phyloP scores from a whole-genome alignment of 352 stramenopile species.

The Saprolegnia diclina region DNA sequence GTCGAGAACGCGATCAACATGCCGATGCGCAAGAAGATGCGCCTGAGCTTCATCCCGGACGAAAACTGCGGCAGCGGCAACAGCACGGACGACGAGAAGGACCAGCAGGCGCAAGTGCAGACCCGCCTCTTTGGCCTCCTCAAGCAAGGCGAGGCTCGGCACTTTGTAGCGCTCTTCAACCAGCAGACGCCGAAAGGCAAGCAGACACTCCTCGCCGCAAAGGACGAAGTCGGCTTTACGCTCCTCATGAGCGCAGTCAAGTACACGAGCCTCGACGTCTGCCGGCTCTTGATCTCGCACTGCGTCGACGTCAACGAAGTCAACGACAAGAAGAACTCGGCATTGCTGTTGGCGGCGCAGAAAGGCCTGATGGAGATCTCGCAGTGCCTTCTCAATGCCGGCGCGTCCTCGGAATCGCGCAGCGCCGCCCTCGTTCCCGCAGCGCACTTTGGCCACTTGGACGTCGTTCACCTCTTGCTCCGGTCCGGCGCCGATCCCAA shows the following conservation, averaged over 20 bases:
- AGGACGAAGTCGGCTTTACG: slow-evolving; percentile 78
- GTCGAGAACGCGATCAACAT: slow-evolving; percentile 17
- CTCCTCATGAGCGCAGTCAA: slow-evolving; percentile 78
- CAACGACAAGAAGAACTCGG: slow-evolving; percentile 79
- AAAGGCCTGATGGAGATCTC: slow-evolving; percentile 72
- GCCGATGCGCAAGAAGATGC: slow-evolving; percentile 27
- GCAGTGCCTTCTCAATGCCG: slow-evolving; percentile 55
- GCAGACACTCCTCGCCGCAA: slow-evolving; percentile 9
- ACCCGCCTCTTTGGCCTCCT: slow-evolving; percentile 16
- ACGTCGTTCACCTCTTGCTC: slow-evolving; percentile 66
- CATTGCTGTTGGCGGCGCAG: slow-evolving; percentile 71
- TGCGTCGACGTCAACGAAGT: slow-evolving; percentile 77
- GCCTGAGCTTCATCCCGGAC: slow-evolving; percentile 25
- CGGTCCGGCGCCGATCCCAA: slow-evolving; percentile 65
- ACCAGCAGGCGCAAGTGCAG: slow-evolving; percentile 24
- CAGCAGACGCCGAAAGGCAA: slow-evolving; percentile 7
- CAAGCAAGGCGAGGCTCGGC: slow-evolving; percentile 1
- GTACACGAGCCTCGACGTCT: slow-evolving; percentile 50
- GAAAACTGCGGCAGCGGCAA: slow-evolving; percentile 26
- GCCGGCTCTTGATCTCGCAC: slow-evolving; percentile 53
- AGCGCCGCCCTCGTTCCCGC: slow-evolving; percentile 82
- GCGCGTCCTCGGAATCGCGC: slow-evolving; percentile 73
- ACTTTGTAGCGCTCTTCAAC: slow-evolving; percentile 24
- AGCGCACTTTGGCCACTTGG: slow-evolving; percentile 75
- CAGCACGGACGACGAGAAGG: slow-evolving; percentile 27